These are phyloP conservation scores for Solanum appendiculatum DNA, from an alignment of 257 asterid species.

Conservation along the genomic window DNA sequence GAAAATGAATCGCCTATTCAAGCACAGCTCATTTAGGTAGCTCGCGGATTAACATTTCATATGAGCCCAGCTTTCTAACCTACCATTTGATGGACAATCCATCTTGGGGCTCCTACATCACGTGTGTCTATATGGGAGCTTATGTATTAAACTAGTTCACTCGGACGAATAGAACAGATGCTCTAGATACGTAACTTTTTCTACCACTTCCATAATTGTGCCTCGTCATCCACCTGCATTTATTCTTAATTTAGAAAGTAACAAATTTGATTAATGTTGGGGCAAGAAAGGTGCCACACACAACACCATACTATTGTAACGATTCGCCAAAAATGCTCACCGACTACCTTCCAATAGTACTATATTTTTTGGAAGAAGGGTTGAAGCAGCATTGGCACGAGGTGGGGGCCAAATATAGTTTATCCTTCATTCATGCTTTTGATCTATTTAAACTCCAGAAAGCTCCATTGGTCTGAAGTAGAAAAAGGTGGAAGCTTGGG, in stretches of 20 bases:
- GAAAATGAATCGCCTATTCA: not conserved
- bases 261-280: not conserved
- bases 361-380: not conserved
- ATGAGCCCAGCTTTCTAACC: not conserved
- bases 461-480: not conserved
- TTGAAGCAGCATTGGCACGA: not conserved
- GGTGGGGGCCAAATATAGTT: not conserved
- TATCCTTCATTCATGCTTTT: not conserved
- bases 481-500: not conserved
- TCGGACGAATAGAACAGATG: not conserved
- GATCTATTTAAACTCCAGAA: not conserved
- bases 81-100: not conserved
- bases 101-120: not conserved
- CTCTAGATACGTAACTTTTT: not conserved
- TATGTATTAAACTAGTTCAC: not conserved
- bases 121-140: not conserved
- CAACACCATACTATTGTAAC: not conserved
- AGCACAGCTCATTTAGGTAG: not conserved
- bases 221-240: not conserved
- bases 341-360: not conserved
- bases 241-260: not conserved
- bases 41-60: not conserved
- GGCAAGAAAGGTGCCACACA: not conserved
- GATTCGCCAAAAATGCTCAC: not conserved
- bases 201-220: not conserved